Base-by-base conservation (phyloP, 495 filamentous ascomycete species). In the Trichoderma erinaceum region DNA sequence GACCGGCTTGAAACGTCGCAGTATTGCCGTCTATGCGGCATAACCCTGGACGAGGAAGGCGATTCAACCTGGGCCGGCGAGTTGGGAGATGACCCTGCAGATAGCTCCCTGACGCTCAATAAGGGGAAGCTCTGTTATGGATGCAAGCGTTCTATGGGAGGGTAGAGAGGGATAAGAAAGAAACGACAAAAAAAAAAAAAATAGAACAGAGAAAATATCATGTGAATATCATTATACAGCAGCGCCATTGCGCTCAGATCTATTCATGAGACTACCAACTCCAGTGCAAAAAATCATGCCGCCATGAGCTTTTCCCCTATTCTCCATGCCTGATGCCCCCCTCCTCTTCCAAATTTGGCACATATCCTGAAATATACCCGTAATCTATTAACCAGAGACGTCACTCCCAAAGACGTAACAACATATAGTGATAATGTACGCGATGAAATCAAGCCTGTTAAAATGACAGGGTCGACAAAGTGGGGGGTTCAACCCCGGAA, bases 11-110 rank as follows among this genome's bases (percentile, higher is more conserved):
- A 64, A 1, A 63, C 23, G n/a, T 66, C 48, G 35, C 64, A 67
- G 69, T 58, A 50, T 68, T 84, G 83, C 76, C 81, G 83, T 29
- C 69, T 86, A 68, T 86, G 81, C 73, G 77, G 79, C 66, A 83
- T 82, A 73, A 81, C 73, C 46, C 78, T 81, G 25, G 85, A 83
- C 63, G 76, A 75, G 68, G 66, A 70, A 25, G 81, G 81, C 0
- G 81, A 83, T 69, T 72, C 77, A 75, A 72, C 82, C 66, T 82
- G 84, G 80, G 78, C 78, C 64, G 83, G 83, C 4, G 80, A 84
- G 76, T 71, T 83, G 41, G 80, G 80, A 8, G 70, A 71, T 4
- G 66, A 61, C 15, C 71, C 23, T 29, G 23, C 38, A 18, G 70
- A 29, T 0, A 68, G 10, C 63, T 61, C 66, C 61, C 38, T 21